Conservation (phyloP, 768 basidiomycete species). For the Tylopilus sp. region DNA sequence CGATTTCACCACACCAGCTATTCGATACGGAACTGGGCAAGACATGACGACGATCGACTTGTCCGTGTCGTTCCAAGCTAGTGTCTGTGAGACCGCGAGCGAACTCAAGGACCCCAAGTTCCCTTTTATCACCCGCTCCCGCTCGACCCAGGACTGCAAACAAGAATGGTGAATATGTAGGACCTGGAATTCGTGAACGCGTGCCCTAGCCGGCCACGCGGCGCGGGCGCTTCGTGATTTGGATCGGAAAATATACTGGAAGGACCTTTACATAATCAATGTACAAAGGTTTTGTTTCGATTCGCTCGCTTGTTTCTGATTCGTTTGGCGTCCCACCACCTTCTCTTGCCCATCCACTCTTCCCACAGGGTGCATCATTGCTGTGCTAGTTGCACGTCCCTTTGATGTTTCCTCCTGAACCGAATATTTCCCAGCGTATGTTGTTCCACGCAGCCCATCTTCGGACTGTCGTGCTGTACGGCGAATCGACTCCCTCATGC, state of each 20-base stretch:
- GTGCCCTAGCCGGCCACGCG: neutral
- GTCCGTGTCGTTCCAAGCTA: neutral
- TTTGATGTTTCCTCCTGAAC: neutral
- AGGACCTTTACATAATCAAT: neutral
- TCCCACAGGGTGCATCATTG: neutral
- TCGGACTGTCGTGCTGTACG: neutral
- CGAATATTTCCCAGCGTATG: neutral
- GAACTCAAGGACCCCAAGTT: neutral
- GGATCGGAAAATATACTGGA: too few species aligned
- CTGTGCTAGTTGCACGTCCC: neutral
- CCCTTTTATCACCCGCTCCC: neutral
- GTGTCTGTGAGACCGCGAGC: neutral
- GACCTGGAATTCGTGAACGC: neutral
- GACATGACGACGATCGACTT: constrained; percentile 10
- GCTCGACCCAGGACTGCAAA: neutral
- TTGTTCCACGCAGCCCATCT: neutral
- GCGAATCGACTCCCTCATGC: neutral
- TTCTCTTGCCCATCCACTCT: neutral
- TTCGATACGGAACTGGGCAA: neutral
- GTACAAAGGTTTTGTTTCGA: neutral
- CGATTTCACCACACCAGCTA: constrained; percentile 10
- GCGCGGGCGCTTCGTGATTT: too few species aligned
- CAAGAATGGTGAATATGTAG: neutral
- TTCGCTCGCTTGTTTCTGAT: neutral
- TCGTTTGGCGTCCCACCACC: neutral